Evolutionary conservation across 2,329 filamentous ascomycete genomes (phyloP).

Genomic region (Diaporthe sp.): DNA sequence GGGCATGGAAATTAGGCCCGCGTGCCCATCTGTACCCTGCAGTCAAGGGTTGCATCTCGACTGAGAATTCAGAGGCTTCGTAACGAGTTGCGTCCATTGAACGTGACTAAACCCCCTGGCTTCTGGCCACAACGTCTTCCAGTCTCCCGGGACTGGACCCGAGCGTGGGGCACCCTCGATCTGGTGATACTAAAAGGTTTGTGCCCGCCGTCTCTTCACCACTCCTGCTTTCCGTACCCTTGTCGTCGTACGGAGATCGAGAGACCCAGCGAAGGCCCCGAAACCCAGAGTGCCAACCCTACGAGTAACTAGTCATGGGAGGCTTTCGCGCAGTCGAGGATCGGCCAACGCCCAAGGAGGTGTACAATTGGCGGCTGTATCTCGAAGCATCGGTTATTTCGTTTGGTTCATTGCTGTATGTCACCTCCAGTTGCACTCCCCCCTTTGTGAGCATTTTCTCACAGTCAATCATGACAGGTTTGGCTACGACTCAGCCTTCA

Average conservation of each 20-base stretch:
- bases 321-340: conserved; percentile 54
- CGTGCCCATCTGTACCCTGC: neutral
- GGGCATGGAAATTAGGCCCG: neutral
- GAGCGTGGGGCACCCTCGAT: conserved; percentile 5
- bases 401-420: conserved; percentile 55
- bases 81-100: conserved; percentile 3
- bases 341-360: conserved; percentile 64
- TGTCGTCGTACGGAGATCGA: conserved; percentile 6
- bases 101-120: conserved; percentile 8
- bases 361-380: conserved; percentile 65
- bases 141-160: conserved; percentile 16
- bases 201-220: neutral
- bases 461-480: conserved; percentile 43
- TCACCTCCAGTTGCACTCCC: neutral
- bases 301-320: conserved; percentile 9
- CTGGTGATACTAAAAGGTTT: conserved; percentile 21
- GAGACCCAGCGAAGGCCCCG: neutral
- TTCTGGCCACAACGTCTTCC: neutral
- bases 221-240: neutral
- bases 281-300: neutral
- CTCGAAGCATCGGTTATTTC: conserved; percentile 58
- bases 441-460: conserved; percentile 23
- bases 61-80: conserved; percentile 5
- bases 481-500: conserved; percentile 64
- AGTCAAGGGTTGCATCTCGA: conserved; percentile 10